phyloP scores from a whole-genome alignment of 2,329 filamentous ascomycete genomes.

The Cucurbitaria berberidis region DNA sequence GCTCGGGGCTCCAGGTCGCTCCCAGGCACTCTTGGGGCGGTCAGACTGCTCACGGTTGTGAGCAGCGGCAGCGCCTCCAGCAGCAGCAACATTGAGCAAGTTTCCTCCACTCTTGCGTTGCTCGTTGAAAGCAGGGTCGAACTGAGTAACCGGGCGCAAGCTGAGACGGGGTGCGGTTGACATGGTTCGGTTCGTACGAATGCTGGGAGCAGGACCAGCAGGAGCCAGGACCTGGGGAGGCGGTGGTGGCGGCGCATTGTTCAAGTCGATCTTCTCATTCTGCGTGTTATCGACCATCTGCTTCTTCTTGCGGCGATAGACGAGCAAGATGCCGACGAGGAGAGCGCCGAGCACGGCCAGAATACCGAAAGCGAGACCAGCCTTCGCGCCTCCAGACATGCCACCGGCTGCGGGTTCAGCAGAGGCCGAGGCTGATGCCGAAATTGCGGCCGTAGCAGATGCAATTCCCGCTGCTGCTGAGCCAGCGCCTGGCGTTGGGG shows the following conservation, averaged over 20 bases:
- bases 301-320: constrained; percentile 76
- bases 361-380: constrained; percentile 84
- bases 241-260: constrained; percentile 35
- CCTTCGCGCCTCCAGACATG: constrained; percentile 64
- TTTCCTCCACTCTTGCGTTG: constrained; percentile 50
- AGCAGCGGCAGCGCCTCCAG: constrained; percentile 30
- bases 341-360: constrained; percentile 71
- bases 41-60: constrained; percentile 23
- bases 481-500: constrained; percentile 22
- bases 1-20: constrained; percentile 46
- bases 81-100: constrained; percentile 41
- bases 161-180: constrained; percentile 78
- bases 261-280: constrained; percentile 51
- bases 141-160: constrained; percentile 82
- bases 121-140: constrained; percentile 70
- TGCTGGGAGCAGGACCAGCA: constrained; percentile 39
- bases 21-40: constrained; percentile 46
- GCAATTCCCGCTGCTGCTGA: constrained; percentile 23
- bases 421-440: constrained; percentile 34
- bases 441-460: constrained; percentile 33
- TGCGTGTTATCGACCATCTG: constrained; percentile 52
- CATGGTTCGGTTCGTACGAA: constrained; percentile 53
- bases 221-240: constrained; percentile 29
- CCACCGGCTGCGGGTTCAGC: constrained; percentile 36
- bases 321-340: constrained; percentile 71